These are phyloP conservation scores for Kazachstania martiniae DNA, from an alignment of 805 yeast genomes.

Conservation along the genomic window DNA sequence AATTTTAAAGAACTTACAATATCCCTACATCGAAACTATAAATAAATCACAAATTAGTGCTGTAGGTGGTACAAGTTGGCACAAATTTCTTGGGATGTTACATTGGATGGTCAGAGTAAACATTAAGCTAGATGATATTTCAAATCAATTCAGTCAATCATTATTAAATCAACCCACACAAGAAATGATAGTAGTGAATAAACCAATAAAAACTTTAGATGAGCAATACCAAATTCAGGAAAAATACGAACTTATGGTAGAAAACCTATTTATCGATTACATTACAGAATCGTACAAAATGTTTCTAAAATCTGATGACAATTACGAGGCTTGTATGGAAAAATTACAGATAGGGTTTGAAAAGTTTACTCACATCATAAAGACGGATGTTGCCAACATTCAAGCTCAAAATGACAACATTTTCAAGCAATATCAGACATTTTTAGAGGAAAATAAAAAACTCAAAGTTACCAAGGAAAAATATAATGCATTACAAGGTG, in stretches of 20 bases:
- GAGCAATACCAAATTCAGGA: slow-evolving; percentile 25
- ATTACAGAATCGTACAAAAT: slow-evolving; percentile 56
- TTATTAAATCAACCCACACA: slow-evolving; percentile 21
- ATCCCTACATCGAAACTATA: slow-evolving; percentile 73
- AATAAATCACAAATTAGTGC: slow-evolving; percentile 82
- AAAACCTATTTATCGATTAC: slow-evolving; percentile 45
- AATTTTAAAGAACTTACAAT: slow-evolving; percentile 51
- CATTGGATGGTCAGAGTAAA: slow-evolving; percentile 68
- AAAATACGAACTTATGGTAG: slow-evolving; percentile 29
- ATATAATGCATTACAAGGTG: slow-evolving; percentile 55
- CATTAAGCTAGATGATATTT: slow-evolving; percentile 29
- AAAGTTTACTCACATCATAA: slow-evolving; percentile 38
- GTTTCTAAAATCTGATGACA: slow-evolving; percentile 55
- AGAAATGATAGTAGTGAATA: slow-evolving; percentile 19
- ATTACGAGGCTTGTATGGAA: slow-evolving; percentile 41
- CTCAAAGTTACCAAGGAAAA: slow-evolving; percentile 46
- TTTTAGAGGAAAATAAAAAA: slow-evolving; percentile 35
- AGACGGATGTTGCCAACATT: slow-evolving; percentile 34
- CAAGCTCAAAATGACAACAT: slow-evolving; percentile 33
- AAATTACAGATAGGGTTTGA: slow-evolving; percentile 51
- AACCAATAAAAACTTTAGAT: slow-evolving; percentile 17
- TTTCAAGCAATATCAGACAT: slow-evolving; percentile 30
- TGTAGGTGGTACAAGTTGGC: slow-evolving; percentile 88
- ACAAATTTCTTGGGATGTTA: slow-evolving; percentile 66
- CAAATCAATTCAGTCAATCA: slow-evolving; percentile 13